phyloP scores from a whole-genome alignment of 495 filamentous ascomycete genomes.

The Antarctomyces pellizariae region DNA sequence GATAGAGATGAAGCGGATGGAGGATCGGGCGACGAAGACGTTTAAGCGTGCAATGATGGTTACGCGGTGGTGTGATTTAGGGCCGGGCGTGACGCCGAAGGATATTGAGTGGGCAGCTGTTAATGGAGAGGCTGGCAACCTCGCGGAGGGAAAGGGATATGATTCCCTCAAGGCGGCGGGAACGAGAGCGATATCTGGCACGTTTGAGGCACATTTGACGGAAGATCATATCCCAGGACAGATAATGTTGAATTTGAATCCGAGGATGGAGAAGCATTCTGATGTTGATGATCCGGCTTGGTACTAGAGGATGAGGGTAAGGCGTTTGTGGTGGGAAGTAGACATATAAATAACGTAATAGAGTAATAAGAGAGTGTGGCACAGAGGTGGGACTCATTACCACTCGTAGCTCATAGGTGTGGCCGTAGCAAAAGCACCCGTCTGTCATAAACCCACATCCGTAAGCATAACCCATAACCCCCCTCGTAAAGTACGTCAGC shows the following conservation, averaged over 20 bases:
- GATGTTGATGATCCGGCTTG: too few relatives aligned
- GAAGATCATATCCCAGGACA: constrained; percentile 30
- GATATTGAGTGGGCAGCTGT: constrained; percentile 25
- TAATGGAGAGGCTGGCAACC: constrained; percentile 18
- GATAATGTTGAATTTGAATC: constrained; percentile 26
- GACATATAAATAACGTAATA: too few relatives aligned
- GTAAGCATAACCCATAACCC: too few relatives aligned
- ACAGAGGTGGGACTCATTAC: too few relatives aligned
- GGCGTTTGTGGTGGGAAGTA: too few relatives aligned
- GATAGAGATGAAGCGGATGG: constrained; percentile 28
- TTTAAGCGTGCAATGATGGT: constrained; percentile 36
- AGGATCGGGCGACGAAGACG: constrained; percentile 18
- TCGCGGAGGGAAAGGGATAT: too few relatives aligned
- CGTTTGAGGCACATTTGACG: constrained; percentile 29
- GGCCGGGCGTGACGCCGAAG: constrained; percentile 22
- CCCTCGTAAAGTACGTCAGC: too few relatives aligned
- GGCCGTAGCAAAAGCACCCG: too few relatives aligned
- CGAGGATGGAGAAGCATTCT: constrained; percentile 22
- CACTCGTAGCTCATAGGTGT: too few relatives aligned
- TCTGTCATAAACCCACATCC: too few relatives aligned
- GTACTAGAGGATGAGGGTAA: too few relatives aligned
- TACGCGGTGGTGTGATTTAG: constrained; percentile 34
- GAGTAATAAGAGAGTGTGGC: too few relatives aligned
- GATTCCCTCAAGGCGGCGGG: constrained; percentile 27
- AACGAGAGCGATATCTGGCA: constrained; percentile 27